phyloP scores from a whole-genome alignment of 1,139 yeast genomes.

The Candida glucosophila region DNA sequence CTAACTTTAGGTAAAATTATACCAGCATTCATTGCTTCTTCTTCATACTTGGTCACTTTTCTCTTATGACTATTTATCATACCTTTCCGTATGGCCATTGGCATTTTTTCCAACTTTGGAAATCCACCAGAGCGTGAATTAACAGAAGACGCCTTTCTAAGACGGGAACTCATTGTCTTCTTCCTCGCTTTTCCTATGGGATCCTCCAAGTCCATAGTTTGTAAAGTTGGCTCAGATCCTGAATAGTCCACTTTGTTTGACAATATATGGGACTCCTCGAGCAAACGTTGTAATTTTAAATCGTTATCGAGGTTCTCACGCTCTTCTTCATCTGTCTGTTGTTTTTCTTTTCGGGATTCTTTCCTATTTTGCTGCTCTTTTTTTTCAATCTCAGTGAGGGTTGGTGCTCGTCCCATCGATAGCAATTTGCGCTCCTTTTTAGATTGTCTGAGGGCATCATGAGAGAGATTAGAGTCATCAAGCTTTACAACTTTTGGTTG shows the following conservation, averaged over 20 bases:
- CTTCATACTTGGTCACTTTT: constrained; percentile 51
- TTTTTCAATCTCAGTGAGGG: constrained; percentile 25
- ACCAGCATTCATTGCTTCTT: constrained; percentile 83
- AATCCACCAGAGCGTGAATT: constrained; percentile 37
- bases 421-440: constrained; percentile 25
- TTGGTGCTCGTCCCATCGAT: constrained; percentile 35
- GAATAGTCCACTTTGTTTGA: constrained; percentile 48
- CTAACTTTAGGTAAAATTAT: constrained; percentile 61
- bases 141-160: constrained; percentile 44
- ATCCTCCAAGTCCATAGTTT: constrained; percentile 56
- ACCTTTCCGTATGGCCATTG: constrained; percentile 83
- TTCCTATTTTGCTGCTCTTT: constrained; percentile 15
- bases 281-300: constrained; percentile 69
- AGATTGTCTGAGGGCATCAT: constrained; percentile 10
- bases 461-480: constrained; percentile 13
- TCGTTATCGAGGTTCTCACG: constrained; percentile 65
- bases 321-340: constrained; percentile 22
- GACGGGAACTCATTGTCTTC: constrained; percentile 62
- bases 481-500: constrained; percentile 29
- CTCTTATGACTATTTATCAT: constrained; percentile 53
- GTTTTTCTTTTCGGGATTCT: constrained; percentile 19
- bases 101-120: constrained; percentile 61
- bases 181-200: constrained; percentile 77
- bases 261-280: constrained; percentile 80
- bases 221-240: constrained; percentile 71